Evolutionary conservation across 768 basidiomycete genomes (phyloP), one percentile per base, ranked within the genome.

Genomic region (Amanita pallidorosea): DNA sequence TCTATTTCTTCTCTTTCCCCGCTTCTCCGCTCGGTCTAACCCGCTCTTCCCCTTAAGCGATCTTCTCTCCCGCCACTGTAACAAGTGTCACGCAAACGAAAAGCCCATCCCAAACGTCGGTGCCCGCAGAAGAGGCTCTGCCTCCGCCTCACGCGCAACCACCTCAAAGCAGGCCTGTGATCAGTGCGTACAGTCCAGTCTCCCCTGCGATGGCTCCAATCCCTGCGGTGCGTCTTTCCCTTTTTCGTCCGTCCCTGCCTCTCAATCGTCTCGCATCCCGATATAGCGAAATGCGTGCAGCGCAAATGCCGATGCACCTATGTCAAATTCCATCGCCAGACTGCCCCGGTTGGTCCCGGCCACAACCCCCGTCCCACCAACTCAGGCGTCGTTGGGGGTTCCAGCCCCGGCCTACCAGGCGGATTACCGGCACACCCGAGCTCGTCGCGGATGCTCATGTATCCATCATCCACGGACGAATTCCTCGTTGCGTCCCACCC

Each of bases 121-220:
- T 2, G 61, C 73, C 6, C 68, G 85, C n/a, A 69, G 85, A 53
- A 85, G 85, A 57, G 84, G 84, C 18, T 71, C 78, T 0, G 74
- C 80, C 0, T 76, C 81, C 1, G 77, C 83, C 1, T 79, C 85
- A 3, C 71, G 85, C 18, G 85, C 86, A 2, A 81, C 84, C 3
- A 86, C 85, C 7, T 83, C 83, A 13, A 89, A 88, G 61, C 85
- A 88, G 61, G 83, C 85, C 1, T 91, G 88, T 61, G 88, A 91
- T 64, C 85, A 89, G 56, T 91, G 88, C 56, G 85, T 88, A 40
- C 79, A 83, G 58, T 74, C 78, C 7, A 81, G 76, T 57, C 67
- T 88, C 4, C 85, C 85, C 0, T 90, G 87, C 57, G 87, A 90
- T 57, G 86, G 87, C 13, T 76, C 74, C 52, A 86, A 85, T 63